Percentiles rank a stretch among this genome's conserved stretches.
Evolutionary conservation across 148 eudicot species (phyloP).

Genomic region (Euryodendron excelsum): DNA sequence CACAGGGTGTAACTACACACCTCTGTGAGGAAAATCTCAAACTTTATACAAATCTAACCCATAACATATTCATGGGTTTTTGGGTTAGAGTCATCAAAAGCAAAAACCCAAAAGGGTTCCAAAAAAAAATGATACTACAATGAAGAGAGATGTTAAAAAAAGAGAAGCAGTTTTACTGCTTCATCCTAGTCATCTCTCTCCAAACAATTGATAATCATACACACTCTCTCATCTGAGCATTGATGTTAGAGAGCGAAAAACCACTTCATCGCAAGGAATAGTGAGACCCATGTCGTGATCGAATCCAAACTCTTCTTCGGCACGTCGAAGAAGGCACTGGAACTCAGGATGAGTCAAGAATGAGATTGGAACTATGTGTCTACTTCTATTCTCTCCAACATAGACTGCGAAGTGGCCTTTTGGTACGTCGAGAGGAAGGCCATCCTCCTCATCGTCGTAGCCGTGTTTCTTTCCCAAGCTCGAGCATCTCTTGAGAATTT

Average conservation of each 20-base stretch:
- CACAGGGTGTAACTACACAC: conserved; percentile 23
- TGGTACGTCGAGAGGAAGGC: conserved; percentile 63
- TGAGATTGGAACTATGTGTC: conserved; percentile 79
- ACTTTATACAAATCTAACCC: conserved; percentile 20
- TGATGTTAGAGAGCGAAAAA: conserved; percentile 67
- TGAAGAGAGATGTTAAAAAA: conserved; percentile 24
- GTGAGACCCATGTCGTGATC: conserved; percentile 80
- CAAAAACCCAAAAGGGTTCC: not conserved
- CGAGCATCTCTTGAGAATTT: conserved; percentile 74
- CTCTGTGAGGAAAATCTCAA: conserved; percentile 26
- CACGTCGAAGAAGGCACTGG: conserved; percentile 61
- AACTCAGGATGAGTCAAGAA: conserved; percentile 74
- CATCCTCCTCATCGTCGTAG: conserved; percentile 39
- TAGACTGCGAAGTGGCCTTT: conserved; percentile 87
- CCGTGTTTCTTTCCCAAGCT: conserved; percentile 70
- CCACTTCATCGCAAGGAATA: conserved; percentile 86
- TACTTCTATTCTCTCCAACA: conserved; percentile 67
- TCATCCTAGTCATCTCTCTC: conserved; percentile 12
- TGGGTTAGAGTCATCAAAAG: not conserved
- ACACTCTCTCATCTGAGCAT: conserved; percentile 47
- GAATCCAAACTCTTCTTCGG: conserved; percentile 90
- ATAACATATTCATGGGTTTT: conserved; percentile 14
- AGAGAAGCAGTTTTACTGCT: not conserved
- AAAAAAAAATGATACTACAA: not conserved
- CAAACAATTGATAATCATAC: not conserved